Base-by-base conservation (phyloP, 352 stramenopile species). In the Phytophthora citricola region DNA sequence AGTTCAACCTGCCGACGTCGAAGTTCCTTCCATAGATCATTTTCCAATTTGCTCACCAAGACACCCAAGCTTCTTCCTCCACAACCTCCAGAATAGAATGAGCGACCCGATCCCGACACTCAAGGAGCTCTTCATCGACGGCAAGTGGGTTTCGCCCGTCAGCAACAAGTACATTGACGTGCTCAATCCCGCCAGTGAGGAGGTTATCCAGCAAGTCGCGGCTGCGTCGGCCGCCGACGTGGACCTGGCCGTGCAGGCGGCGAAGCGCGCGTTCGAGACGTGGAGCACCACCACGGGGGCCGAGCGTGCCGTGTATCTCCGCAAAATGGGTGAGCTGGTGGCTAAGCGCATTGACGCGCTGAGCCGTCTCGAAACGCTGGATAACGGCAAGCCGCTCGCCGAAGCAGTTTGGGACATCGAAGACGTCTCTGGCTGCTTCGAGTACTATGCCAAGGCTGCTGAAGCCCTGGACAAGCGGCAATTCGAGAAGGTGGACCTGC, bases 351-450 rank as follows among this genome's bases (percentile, higher is more conserved):
- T 51, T 8, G 64, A 73, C 14, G 64, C 68, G 9, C 51, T 93
- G 5, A 81, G 73, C 45, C 65, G 66, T 10, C 65, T 93, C n/a
- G 85, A 91, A 69, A 90, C 85, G 29, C 27, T 90, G 26, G 81
- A 93, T 63, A 74, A 69, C 44, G 85, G 85, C 66, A 93, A 93
- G 61, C 76, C 83, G 8, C 49, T 90, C 11, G 41, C 73, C 2
- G 83, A 93, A 47, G 71, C 81, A 11, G 74, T 78, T 54, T 91
- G 83, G 83, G 83, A 92, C 56, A 86, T 93, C 50, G 81, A 89
- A 53, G 81, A 92, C 47, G 81, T 88, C 24, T 71, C 74, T 4
- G 76, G 67, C 12, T 91, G 83, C 78, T 71, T 75, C 31, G 31
- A 66, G 6, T 75, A 71, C 39, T 75, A 71, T 36, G 66, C 66